Percentiles rank a stretch among this genome's conserved stretches.
Conservation (phyloP, 2,329 filamentous ascomycete species). For the Sporothrix curviconia region DNA sequence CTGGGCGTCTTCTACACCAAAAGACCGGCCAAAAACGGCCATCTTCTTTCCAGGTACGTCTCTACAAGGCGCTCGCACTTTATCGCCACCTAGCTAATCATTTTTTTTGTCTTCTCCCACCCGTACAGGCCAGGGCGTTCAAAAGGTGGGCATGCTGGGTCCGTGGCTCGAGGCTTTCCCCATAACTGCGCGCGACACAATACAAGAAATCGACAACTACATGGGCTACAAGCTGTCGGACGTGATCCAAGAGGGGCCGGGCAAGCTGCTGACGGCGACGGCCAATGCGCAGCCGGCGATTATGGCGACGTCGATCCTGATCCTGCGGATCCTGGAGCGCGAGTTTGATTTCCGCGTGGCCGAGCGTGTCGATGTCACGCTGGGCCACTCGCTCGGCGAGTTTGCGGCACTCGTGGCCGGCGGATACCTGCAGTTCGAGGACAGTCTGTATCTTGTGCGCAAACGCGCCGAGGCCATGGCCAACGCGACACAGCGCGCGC, state of each 20-base stretch:
- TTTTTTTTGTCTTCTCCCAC: too few species aligned
- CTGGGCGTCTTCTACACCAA: slow-evolving; percentile 2
- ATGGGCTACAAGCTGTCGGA: slow-evolving; percentile 68
- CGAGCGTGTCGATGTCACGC: slow-evolving; percentile 69
- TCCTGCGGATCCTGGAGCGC: slow-evolving; percentile 76
- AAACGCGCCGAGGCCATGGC: slow-evolving; percentile 78
- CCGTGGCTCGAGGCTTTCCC: slow-evolving; percentile 88
- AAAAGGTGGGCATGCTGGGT: slow-evolving; percentile 78
- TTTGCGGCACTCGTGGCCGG: slow-evolving; percentile 85
- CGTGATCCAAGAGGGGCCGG: slow-evolving; percentile 74
- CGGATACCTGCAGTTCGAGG: slow-evolving; percentile 69
- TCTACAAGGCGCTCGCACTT: background rate
- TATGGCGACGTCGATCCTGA: slow-evolving; percentile 88
- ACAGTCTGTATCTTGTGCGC: slow-evolving; percentile 71
- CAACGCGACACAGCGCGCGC: slow-evolving; percentile 61
- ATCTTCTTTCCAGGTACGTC: slow-evolving; percentile 52
- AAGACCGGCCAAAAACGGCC: slow-evolving; percentile 39
- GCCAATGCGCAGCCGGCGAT: slow-evolving; percentile 90
- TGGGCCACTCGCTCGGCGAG: slow-evolving; percentile 88
- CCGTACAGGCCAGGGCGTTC: slow-evolving; percentile 70
- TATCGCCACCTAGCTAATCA: background rate
- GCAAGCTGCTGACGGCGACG: slow-evolving; percentile 69
- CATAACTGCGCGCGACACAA: slow-evolving; percentile 62
- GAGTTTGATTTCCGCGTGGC: slow-evolving; percentile 72
- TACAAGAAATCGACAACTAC: slow-evolving; percentile 78